Evolutionary conservation across 306 rosid species (phyloP).

Genomic region (Hippophae gyantsensis): DNA sequence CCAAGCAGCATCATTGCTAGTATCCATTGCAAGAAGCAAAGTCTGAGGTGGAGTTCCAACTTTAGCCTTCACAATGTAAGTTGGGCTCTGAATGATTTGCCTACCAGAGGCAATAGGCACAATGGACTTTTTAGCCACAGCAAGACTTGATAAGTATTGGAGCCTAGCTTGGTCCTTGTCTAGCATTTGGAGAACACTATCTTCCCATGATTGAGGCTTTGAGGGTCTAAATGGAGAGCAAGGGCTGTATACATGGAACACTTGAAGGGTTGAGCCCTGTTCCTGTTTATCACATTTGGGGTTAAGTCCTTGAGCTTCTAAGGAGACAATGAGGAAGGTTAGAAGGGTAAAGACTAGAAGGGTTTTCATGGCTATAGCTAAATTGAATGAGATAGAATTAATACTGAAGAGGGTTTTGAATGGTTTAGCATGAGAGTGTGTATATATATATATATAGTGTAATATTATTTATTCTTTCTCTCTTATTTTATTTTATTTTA

Average conservation of each 20-base stretch:
- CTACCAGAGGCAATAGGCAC: conserved; percentile 79
- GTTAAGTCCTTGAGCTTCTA: conserved; percentile 26
- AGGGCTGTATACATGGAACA: conserved; percentile 60
- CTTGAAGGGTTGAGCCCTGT: conserved; percentile 47
- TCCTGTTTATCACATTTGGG: conserved; percentile 26
- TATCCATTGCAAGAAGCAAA: conserved; percentile 70
- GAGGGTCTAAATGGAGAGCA: conserved; percentile 68
- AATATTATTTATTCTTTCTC: too few relatives aligned
- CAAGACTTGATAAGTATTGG: conserved; percentile 40
- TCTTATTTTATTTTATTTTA: too few relatives aligned
- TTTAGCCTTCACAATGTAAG: conserved; percentile 56
- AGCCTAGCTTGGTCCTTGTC: conserved; percentile 62
- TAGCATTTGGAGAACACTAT: conserved; percentile 48
- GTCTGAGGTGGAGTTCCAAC: conserved; percentile 82
- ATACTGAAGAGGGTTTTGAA: neutral
- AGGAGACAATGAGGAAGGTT: conserved; percentile 13
- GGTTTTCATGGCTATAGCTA: conserved; percentile 31
- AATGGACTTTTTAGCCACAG: conserved; percentile 39
- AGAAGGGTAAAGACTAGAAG: conserved; percentile 8
- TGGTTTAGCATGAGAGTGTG: neutral
- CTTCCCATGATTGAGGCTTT: conserved; percentile 54
- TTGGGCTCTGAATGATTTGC: conserved; percentile 71
- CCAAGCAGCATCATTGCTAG: conserved; percentile 87
- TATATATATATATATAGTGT: too few relatives aligned
- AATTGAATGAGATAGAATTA: neutral